A percentile compares a stretch with the other conserved stretches of the same genome.
These are phyloP conservation scores for Fusarium ambrosium DNA, from an alignment of 2,329 filamentous ascomycete genomes.

Conservation along the genomic window DNA sequence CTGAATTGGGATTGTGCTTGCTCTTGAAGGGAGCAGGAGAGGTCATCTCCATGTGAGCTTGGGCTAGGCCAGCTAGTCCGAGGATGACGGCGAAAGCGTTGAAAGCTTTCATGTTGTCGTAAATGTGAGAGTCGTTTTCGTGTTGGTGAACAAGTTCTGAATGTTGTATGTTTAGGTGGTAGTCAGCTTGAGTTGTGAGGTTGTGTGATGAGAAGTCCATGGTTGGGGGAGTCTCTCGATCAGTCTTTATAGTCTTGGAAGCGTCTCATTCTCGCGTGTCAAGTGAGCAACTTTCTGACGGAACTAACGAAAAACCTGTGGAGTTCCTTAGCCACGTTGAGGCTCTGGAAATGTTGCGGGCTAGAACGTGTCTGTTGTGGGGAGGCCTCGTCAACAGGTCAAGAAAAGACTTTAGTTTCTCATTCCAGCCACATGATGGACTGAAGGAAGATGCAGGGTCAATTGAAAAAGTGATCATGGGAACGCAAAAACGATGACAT, in stretches of 20 bases:
- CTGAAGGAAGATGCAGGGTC: neutral
- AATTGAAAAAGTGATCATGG: slow-evolving; percentile 5
- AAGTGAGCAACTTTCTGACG: slow-evolving; percentile 18
- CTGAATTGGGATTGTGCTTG: slow-evolving; percentile 62
- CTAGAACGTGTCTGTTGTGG: slow-evolving; percentile 18
- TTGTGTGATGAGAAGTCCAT: slow-evolving; percentile 7
- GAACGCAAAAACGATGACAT: slow-evolving; percentile 8
- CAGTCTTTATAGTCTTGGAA: slow-evolving; percentile 30
- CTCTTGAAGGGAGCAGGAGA: slow-evolving; percentile 65
- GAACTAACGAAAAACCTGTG: slow-evolving; percentile 36
- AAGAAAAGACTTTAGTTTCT: neutral
- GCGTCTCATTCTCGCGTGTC: slow-evolving; percentile 8
- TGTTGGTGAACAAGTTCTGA: slow-evolving; percentile 2
- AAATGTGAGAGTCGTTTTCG: neutral
- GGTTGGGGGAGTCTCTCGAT: neutral
- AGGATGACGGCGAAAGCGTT: slow-evolving; percentile 53
- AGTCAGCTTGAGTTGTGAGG: neutral
- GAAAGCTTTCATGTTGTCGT: slow-evolving; percentile 26
- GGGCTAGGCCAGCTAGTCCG: slow-evolving; percentile 58
- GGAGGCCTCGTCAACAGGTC: slow-evolving; percentile 7
- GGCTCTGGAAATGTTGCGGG: slow-evolving; percentile 10
- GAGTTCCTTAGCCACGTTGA: slow-evolving; percentile 24
- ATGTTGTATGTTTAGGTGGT: slow-evolving; percentile 1
- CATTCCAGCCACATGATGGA: slow-evolving; percentile 2
- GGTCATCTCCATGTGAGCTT: slow-evolving; percentile 69